Conservation (phyloP, 352 stramenopile genomes). For the Sclerospora graminicola region DNA sequence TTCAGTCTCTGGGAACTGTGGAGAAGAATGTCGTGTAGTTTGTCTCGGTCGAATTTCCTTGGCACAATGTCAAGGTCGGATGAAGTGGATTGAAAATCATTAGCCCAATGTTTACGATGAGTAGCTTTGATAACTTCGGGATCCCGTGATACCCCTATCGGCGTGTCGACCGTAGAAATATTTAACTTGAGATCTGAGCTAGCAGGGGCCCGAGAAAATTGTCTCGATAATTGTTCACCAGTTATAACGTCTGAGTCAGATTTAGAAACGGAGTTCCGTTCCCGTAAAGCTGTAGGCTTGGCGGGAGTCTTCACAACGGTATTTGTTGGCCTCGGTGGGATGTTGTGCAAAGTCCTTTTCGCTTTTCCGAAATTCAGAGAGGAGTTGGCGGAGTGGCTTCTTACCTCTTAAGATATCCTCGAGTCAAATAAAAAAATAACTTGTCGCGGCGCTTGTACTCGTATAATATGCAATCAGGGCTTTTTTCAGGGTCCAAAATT, state of each 20-base stretch:
- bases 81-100: not conserved
- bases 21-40: not conserved
- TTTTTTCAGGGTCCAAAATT: not conserved
- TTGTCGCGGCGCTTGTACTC: constrained; percentile 21
- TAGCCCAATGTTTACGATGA: not conserved
- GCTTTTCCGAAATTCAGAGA: too few relatives aligned
- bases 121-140: not conserved
- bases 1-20: not conserved
- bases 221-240: too few relatives aligned
- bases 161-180: not conserved
- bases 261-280: too few relatives aligned
- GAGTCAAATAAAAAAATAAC: constrained; percentile 23
- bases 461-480: not conserved
- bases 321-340: too few relatives aligned
- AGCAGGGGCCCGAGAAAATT: too few relatives aligned
- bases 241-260: too few relatives aligned
- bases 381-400: not conserved
- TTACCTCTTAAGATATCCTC: not conserved
- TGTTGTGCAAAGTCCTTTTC: too few relatives aligned
- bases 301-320: too few relatives aligned
- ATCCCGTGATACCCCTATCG: not conserved
- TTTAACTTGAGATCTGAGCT: too few relatives aligned
- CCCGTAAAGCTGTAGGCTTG: too few relatives aligned
- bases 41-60: not conserved
- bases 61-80: not conserved